Evolutionary conservation across 805 yeast genomes (phyloP).

Genomic region (Lachancea waltii): DNA sequence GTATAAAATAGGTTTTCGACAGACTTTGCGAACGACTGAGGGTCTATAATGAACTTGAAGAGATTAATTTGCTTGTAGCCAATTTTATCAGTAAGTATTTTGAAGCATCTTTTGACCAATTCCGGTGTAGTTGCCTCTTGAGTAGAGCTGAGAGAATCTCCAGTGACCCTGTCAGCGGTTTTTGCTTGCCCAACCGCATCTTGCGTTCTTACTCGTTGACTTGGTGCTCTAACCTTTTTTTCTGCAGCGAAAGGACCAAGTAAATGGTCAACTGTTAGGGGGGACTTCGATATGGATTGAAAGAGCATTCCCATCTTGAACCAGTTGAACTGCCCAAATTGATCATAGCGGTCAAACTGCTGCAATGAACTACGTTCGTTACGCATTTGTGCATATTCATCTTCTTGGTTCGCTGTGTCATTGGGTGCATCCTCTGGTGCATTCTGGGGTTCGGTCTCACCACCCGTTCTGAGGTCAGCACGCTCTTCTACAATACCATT

Average conservation of each 20-base stretch:
- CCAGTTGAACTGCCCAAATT: constrained; percentile 52
- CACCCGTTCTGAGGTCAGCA: not conserved
- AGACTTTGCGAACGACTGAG: constrained; percentile 66
- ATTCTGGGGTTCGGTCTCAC: not conserved
- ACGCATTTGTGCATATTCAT: constrained; percentile 14
- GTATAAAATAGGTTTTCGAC: constrained; percentile 81
- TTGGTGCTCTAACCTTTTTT: constrained; percentile 35
- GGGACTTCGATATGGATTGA: constrained; percentile 39
- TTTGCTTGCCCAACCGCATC: constrained; percentile 37
- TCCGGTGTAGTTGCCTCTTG: constrained; percentile 58
- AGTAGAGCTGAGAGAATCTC: constrained; percentile 43
- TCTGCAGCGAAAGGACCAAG: constrained; percentile 66
- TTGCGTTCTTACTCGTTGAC: constrained; percentile 33
- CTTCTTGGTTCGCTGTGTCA: constrained; percentile 22
- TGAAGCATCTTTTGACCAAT: constrained; percentile 51
- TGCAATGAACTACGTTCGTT: constrained; percentile 16
- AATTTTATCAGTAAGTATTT: constrained; percentile 32
- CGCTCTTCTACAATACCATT: constrained; percentile 18
- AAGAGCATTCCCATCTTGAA: constrained; percentile 48
- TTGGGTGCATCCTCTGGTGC: constrained; percentile 12
- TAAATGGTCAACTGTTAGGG: constrained; percentile 52
- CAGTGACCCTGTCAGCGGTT: constrained; percentile 51
- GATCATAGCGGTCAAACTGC: constrained; percentile 24
- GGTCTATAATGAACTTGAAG: constrained; percentile 65
- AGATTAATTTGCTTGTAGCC: constrained; percentile 44